These are phyloP conservation scores for Phoma sp. DNA, from an alignment of 2,329 filamentous ascomycete species.

Conservation along the genomic window DNA sequence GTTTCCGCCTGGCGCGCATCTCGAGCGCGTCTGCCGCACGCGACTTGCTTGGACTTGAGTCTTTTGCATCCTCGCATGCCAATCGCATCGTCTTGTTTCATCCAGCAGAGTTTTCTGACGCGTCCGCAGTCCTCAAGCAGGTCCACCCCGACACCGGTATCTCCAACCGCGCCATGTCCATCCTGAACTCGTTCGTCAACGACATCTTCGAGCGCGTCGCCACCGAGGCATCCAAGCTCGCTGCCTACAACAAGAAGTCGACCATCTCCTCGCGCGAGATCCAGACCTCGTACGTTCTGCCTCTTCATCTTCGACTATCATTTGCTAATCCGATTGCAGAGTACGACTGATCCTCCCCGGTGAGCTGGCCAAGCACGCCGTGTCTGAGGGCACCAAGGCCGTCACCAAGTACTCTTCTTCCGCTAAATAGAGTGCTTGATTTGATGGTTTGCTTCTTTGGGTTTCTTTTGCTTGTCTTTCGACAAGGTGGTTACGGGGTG, in stretches of 20 bases:
- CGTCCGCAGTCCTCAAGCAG: constrained; percentile 88
- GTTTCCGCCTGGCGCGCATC: constrained; percentile 38
- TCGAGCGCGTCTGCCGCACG: constrained; percentile 21
- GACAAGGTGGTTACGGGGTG: constrained; percentile 53
- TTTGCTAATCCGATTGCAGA: constrained; percentile 51
- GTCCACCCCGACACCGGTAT: constrained; percentile 99
- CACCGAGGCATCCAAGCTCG: constrained; percentile 98
- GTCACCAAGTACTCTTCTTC: constrained; percentile 99
- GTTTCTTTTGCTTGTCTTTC: constrained; percentile 59
- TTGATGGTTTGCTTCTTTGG: constrained; percentile 57
- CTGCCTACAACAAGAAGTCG: constrained; percentile 99
- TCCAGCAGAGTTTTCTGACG: constrained; percentile 18
- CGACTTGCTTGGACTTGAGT: neutral
- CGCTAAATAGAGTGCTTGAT: constrained; percentile 80
- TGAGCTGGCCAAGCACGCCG: constrained; percentile 99
- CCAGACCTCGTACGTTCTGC: constrained; percentile 81
- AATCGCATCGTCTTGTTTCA: constrained; percentile 47
- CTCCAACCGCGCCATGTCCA: constrained; percentile 99
- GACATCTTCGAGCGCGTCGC: constrained; percentile 99
- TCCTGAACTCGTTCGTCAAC: constrained; percentile 99
- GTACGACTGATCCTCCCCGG: constrained; percentile 97
- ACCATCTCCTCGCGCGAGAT: constrained; percentile 99
- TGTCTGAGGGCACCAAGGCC: constrained; percentile 99
- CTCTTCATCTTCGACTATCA: neutral
- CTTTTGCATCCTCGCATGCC: constrained; percentile 6